Evolutionary conservation across 2,329 filamentous ascomycete genomes (phyloP), one percentile per base, ranked within the genome.

Genomic region (Pseudocercospora cruenta): DNA sequence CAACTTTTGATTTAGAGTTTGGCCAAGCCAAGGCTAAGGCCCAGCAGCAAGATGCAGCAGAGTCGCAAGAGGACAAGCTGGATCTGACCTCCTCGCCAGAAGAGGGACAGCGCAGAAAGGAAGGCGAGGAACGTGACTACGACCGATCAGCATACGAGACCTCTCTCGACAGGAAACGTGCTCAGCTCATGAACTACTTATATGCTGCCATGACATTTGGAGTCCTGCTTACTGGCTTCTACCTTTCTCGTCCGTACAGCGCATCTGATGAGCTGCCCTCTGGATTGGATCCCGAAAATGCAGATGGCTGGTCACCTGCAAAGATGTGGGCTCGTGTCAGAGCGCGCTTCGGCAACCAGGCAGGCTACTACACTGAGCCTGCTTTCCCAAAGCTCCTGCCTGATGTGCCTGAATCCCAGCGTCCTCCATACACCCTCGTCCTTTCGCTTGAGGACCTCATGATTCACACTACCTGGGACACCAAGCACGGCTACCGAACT

Each of bases 331-430:
- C 88, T 73, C 91, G 95, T 66, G 88, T 90, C 60, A 89, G 85
- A 74, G 90, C 93, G 61, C 90, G 95, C 61, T 84, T 92, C 73
- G 85, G 85, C 67, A 90, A 92, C 70, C 88, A 93, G 65, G 85
- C 95, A 67, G 91, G 89, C 71, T 98, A 98, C 83, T 99, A 98
- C 83, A 94, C 94, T 72, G 94, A 98, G 75, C 95, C 95, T 2
- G 91, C 94, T 8, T 98, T 98, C 79, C 89, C 93, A 65, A 97
- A 97, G 84, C 86, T 99, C 65, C 85, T 99, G 21, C 95, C 92
- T 6, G 90, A 94, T 71, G 85, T 89, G 47, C 85, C 96, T 70
- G 91, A 92, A 19, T 87, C 87, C 63, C 90, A 93, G 75, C 89
- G 91, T 72, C 91, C 92, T 57, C 94, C 94, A 9, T 97, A 97